Conservation (phyloP, 2,329 filamentous ascomycete species). For the Fusarium domesticum region DNA sequence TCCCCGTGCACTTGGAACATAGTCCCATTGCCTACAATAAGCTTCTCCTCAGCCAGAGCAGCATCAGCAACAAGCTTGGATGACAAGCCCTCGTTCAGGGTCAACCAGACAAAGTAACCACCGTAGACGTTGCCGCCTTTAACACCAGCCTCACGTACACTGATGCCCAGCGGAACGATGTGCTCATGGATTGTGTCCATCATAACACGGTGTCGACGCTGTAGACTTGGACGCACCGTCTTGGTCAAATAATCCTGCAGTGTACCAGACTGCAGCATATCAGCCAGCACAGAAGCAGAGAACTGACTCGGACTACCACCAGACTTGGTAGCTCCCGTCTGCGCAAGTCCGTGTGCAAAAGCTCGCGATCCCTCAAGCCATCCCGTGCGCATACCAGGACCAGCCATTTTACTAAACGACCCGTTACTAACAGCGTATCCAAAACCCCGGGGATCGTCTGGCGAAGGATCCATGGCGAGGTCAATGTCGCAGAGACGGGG, state of each 20-base stretch:
- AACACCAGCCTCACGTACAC: conserved; percentile 37
- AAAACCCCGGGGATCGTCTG: conserved; percentile 51
- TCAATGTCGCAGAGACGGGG: conserved; percentile 81
- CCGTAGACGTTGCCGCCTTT: conserved; percentile 56
- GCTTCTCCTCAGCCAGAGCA: conserved; percentile 59
- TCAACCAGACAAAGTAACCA: conserved; percentile 84
- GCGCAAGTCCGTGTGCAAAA: conserved; percentile 49
- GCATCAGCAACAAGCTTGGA: conserved; percentile 54
- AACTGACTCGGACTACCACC: conserved; percentile 59
- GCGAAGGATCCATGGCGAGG: conserved; percentile 55
- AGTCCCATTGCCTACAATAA: conserved; percentile 65
- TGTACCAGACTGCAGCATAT: conserved; percentile 44
- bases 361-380: conserved; percentile 73
- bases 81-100: conserved; percentile 51
- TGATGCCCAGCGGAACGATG: conserved; percentile 61
- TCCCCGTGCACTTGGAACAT: conserved; percentile 67
- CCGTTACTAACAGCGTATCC: conserved; percentile 84
- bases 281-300: conserved; percentile 49
- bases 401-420: conserved; percentile 84
- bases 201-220: conserved; percentile 49
- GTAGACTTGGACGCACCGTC: conserved; percentile 44
- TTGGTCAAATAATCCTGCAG: conserved; percentile 44
- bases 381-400: conserved; percentile 79
- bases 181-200: conserved; percentile 56
- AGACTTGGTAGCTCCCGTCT: conserved; percentile 52